Base-by-base conservation (phyloP, 345 rosid genomes). In the Rhodamnia rubescens region DNA sequence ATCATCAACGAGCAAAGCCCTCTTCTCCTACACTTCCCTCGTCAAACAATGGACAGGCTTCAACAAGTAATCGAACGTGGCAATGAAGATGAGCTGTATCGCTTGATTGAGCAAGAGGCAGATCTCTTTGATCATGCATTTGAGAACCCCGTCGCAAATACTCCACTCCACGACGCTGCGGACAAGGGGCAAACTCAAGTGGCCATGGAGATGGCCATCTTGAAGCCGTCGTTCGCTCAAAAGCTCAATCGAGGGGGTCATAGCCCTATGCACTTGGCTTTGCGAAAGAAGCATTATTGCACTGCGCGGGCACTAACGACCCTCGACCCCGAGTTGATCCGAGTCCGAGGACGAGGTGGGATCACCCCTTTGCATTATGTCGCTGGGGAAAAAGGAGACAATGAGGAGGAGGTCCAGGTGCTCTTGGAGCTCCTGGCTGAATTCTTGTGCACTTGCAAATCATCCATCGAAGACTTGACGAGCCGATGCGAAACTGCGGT, bases 391-490 rank as follows among this genome's bases (percentile, higher is more conserved):
- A 22, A 20, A 55, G 11, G n/a, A 55, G n/a, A 55, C n/a, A 9
- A 22, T 55, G n/a, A 22, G 58, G 9, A 18, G 22, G 56, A 53
- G 24, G 20, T 4, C 24, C 27, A 1, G 3, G 89, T 86, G 15
- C 44, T 89, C 83, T 4, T 24, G 1, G 50, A 88, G 84, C 84
- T 89, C 4, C 22, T 90, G 32, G 84, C 52, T 2, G 86, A 61
- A 18, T 82, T 86, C 27, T 24, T 90, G 8, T 44, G 26, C 13
- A 81, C 83, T 64, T 88, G 86, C 29, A 86, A 91, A 8, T 85
- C 85, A 18, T 87, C 93, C 6, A 57, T 91, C 0, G 89, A 91
- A 82, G 91, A 89, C 83, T 49, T 89, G 78, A 93, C 90, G 0
- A 55, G 83, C 2, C 49, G 36, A 18, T 82, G 86, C 44, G 88